Evolutionary conservation across 371 early-diverging fungal species (phyloP).

Genomic region (Mortierella sp.): DNA sequence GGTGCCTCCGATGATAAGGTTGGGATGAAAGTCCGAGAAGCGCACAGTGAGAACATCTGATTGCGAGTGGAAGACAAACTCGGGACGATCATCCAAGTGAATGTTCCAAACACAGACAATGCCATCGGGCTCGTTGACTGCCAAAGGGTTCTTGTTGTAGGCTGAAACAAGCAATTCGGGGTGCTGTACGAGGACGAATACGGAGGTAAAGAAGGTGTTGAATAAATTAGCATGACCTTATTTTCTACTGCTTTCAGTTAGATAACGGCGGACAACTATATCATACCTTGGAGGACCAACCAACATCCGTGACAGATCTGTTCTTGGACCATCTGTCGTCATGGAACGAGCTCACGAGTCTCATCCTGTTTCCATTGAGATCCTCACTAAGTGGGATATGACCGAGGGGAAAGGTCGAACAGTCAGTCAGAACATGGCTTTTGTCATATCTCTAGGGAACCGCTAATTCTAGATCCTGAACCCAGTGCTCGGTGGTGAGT

Average conservation of each 20-base stretch:
- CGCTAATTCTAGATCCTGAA: neutral
- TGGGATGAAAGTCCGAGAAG: conserved; percentile 94
- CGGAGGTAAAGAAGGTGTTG: neutral
- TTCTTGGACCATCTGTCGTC: conserved; percentile 88
- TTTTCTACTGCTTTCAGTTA: neutral
- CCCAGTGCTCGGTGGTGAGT: neutral
- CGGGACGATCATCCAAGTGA: conserved; percentile 90
- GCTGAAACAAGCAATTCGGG: conserved; percentile 90
- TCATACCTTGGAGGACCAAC: conserved; percentile 90
- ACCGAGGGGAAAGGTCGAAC: neutral
- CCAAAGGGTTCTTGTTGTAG: conserved; percentile 90
- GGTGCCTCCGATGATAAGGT: conserved; percentile 93
- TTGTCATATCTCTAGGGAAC: neutral
- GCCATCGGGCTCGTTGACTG: conserved; percentile 95
- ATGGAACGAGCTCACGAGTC: conserved; percentile 79
- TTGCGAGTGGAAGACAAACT: conserved; percentile 94
- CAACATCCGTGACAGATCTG: conserved; percentile 90
- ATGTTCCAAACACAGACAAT: conserved; percentile 94
- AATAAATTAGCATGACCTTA: neutral
- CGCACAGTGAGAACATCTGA: conserved; percentile 92
- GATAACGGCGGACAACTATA: neutral
- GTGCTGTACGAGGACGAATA: conserved; percentile 62
- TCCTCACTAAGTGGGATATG: conserved; percentile 63
- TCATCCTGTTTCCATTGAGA: conserved; percentile 77
- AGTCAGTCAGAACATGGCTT: neutral